Conservation (phyloP, 1,284 basidiomycete genomes). For the Abortiporus biennis region DNA sequence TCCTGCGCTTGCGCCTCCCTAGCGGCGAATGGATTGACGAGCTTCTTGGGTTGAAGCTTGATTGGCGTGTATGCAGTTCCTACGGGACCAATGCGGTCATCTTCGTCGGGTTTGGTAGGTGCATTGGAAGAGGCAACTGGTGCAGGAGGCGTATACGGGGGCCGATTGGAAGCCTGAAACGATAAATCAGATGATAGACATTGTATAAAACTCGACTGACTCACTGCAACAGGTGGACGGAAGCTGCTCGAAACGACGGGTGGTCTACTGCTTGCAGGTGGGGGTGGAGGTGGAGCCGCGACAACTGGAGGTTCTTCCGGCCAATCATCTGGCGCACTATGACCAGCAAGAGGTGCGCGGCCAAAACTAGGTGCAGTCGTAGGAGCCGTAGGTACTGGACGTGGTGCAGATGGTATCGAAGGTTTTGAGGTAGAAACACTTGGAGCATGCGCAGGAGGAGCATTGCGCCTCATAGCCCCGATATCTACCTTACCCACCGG, state of each 20-base stretch:
- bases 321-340: conserved; percentile 53
- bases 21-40: conserved; percentile 77
- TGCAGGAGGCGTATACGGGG: conserved; percentile 29
- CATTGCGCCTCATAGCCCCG: conserved; percentile 45
- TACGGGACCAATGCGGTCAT: conserved; percentile 78
- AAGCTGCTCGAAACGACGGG: conserved; percentile 28
- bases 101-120: conserved; percentile 63
- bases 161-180: conserved; percentile 9
- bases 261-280: conserved; percentile 46
- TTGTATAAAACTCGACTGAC: conserved; percentile 10
- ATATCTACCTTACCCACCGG: conserved; percentile 72
- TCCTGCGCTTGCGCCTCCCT: conserved; percentile 42
- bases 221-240: conserved; percentile 23
- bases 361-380: conserved; percentile 32
- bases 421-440: too few relatives aligned
- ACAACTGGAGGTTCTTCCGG: conserved; percentile 29
- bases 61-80: conserved; percentile 88
- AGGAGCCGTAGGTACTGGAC: conserved; percentile 40
- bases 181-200: background rate
- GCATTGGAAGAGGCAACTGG: conserved; percentile 38
- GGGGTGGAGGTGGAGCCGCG: conserved; percentile 35
- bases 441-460: conserved; percentile 25
- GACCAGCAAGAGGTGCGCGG: conserved; percentile 17
- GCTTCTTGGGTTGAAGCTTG: conserved; percentile 78
- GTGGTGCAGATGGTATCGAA: conserved; percentile 29